Percentiles rank a stretch among this genome's conserved stretches.
These are phyloP conservation scores for Diaporthe sp. DNA, from an alignment of 2,329 filamentous ascomycete genomes.

Conservation along the genomic window DNA sequence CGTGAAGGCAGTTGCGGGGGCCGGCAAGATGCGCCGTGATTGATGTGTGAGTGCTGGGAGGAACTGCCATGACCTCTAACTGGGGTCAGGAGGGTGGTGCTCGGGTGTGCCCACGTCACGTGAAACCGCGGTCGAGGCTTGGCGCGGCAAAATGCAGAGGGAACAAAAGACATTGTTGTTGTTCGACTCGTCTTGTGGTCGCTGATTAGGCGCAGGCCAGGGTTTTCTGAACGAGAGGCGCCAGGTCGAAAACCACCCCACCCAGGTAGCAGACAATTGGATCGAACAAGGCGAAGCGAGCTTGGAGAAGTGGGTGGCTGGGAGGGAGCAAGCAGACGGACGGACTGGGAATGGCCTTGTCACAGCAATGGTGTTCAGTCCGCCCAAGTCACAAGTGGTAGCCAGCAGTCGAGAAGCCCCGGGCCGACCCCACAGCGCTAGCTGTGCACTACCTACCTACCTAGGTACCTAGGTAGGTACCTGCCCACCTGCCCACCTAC, in stretches of 20 bases:
- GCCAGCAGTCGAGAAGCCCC: slow-evolving; percentile 16
- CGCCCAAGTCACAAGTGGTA: too few relatives aligned
- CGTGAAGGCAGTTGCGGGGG: too few relatives aligned
- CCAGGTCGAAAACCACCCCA: too few relatives aligned
- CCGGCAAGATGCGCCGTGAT: too few relatives aligned
- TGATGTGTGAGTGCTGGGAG: too few relatives aligned
- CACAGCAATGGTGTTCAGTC: not conserved
- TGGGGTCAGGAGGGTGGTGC: not conserved
- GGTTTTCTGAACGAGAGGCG: not conserved
- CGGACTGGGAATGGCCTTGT: slow-evolving; percentile 21
- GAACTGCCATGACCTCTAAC: too few relatives aligned
- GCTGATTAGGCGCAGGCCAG: not conserved
- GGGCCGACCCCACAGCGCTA: slow-evolving; percentile 21
- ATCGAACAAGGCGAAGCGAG: not conserved
- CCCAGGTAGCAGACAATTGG: not conserved
- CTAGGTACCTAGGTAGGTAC: too few relatives aligned
- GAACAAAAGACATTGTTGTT: not conserved
- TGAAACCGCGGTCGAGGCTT: slow-evolving; percentile 7
- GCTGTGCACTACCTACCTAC: too few relatives aligned
- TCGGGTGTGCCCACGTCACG: not conserved
- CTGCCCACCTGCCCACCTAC: not conserved
- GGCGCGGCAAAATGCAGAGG: not conserved
- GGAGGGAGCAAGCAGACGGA: not conserved
- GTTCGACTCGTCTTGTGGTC: not conserved
- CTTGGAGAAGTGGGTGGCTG: slow-evolving; percentile 20